Conservation (phyloP, 805 yeast species). For the Tanozyma kutaoensis region DNA sequence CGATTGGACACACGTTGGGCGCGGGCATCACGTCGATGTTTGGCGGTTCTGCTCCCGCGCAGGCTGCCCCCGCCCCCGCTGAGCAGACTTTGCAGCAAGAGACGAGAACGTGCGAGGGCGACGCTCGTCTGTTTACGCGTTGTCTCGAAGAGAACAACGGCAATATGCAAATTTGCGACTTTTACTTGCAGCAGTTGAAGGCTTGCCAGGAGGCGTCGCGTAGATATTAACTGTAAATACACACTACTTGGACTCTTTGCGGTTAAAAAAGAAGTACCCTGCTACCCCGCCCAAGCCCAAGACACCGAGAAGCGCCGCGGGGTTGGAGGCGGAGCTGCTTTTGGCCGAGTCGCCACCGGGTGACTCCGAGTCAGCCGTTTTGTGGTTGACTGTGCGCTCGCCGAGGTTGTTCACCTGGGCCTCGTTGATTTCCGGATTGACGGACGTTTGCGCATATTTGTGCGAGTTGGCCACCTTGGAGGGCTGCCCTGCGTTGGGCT, state of each 20-base stretch:
- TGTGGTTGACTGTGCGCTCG: conserved; percentile 22
- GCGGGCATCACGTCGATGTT: conserved; percentile 87
- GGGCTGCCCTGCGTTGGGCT: conserved; percentile 3
- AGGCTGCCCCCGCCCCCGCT: conserved; percentile 13
- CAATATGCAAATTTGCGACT: conserved; percentile 94
- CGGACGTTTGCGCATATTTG: conserved; percentile 25
- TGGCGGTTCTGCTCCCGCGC: conserved; percentile 49
- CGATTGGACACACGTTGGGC: conserved; percentile 94
- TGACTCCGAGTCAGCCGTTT: conserved; percentile 22
- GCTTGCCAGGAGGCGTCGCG: conserved; percentile 93
- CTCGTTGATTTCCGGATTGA: conserved; percentile 26
- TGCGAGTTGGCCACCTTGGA: conserved; percentile 23
- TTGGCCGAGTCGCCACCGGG: conserved; percentile 13
- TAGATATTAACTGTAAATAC: conserved; percentile 40
- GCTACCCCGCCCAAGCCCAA: conserved; percentile 8
- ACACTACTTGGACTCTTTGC: no score
- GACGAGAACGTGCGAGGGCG: conserved; percentile 67
- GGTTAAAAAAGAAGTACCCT: conserved; percentile 6
- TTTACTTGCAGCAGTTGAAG: conserved; percentile 91
- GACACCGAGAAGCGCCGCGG: conserved; percentile 4
- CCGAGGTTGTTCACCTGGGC: conserved; percentile 22
- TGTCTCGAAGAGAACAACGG: conserved; percentile 91
- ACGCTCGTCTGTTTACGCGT: conserved; percentile 90
- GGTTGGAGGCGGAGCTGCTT: conserved; percentile 1
- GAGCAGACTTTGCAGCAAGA: conserved; percentile 24